These are phyloP conservation scores for Triticum turgidum DNA, from an alignment of 176 grass and related monocot species.

Conservation along the genomic window DNA sequence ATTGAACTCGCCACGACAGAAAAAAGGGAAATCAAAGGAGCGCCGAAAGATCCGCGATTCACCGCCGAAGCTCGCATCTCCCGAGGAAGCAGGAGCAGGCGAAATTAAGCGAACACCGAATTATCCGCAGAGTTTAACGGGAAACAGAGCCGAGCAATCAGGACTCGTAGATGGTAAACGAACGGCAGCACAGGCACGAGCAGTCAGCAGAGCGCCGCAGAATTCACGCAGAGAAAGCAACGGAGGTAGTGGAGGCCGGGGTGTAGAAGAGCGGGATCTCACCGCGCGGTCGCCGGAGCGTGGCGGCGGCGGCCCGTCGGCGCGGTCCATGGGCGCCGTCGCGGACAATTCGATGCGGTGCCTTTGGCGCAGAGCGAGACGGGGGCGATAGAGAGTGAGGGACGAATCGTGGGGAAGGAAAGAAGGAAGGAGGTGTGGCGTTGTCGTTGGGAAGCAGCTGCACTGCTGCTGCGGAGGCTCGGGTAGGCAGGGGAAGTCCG, in stretches of 20 bases:
- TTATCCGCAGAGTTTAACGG: no score
- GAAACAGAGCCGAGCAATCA: no score
- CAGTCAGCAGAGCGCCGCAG: background rate
- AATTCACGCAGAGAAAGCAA: background rate
- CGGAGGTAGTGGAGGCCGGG: background rate
- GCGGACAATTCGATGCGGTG: conserved; percentile 29
- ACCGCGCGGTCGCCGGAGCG: conserved; percentile 26
- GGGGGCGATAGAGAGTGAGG: no score
- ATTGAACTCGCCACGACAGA: background rate
- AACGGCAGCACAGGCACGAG: background rate
- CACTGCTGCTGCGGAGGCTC: no score
- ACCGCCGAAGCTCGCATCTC: background rate
- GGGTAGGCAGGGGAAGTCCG: background rate
- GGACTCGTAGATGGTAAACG: no score
- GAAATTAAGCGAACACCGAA: background rate
- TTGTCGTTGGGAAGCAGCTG: conserved; percentile 22
- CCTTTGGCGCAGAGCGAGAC: background rate
- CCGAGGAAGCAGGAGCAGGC: background rate
- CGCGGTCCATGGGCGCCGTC: conserved; percentile 38
- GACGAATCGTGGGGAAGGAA: background rate
- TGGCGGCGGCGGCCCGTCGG: background rate
- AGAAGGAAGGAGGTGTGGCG: background rate
- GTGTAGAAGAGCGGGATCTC: background rate
- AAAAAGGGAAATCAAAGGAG: background rate
- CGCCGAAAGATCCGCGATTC: conserved; percentile 20